These are phyloP conservation scores for Penicillium mononematosum DNA, from an alignment of 495 filamentous ascomycete genomes.

Conservation along the genomic window DNA sequence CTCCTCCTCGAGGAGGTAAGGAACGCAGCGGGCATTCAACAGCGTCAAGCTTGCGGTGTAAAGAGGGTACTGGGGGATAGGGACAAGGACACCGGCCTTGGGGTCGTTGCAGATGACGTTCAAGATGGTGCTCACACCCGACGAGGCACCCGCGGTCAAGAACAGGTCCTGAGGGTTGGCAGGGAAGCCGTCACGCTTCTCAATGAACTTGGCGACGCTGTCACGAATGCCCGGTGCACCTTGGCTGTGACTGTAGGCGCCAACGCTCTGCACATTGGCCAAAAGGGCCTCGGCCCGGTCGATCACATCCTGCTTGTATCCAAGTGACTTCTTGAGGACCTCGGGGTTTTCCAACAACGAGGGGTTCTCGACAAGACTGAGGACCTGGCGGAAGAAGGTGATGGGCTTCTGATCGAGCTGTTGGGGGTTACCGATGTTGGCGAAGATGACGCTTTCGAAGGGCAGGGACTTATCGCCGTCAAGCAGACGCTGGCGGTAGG, in stretches of 20 bases:
- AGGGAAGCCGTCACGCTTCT: conserved; percentile 84
- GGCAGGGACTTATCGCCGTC: conserved; percentile 66
- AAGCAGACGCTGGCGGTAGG: conserved; percentile 71
- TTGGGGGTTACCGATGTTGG: conserved; percentile 98
- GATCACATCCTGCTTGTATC: conserved; percentile 85
- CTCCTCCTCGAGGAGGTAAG: conserved; percentile 87
- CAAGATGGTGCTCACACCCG: conserved; percentile 88
- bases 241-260: conserved; percentile 93
- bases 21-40: conserved; percentile 81
- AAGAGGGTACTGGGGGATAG: conserved; percentile 96
- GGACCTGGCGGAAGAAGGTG: conserved; percentile 97
- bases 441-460: conserved; percentile 86
- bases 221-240: conserved; percentile 81
- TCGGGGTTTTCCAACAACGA: conserved; percentile 74
- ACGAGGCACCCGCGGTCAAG: conserved; percentile 85
- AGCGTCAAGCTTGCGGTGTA: conserved; percentile 92
- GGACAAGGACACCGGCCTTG: conserved; percentile 84
- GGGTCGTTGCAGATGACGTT: conserved; percentile 80
- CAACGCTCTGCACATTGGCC: conserved; percentile 81
- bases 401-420: conserved; percentile 98
- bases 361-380: conserved; percentile 92
- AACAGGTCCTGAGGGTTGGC: conserved; percentile 77
- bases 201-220: conserved; percentile 88
- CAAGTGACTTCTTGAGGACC: conserved; percentile 60
- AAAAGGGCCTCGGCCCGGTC: conserved; percentile 77